Conservation (phyloP, 208 protist genomes). For the Leishmania gerbilli region DNA sequence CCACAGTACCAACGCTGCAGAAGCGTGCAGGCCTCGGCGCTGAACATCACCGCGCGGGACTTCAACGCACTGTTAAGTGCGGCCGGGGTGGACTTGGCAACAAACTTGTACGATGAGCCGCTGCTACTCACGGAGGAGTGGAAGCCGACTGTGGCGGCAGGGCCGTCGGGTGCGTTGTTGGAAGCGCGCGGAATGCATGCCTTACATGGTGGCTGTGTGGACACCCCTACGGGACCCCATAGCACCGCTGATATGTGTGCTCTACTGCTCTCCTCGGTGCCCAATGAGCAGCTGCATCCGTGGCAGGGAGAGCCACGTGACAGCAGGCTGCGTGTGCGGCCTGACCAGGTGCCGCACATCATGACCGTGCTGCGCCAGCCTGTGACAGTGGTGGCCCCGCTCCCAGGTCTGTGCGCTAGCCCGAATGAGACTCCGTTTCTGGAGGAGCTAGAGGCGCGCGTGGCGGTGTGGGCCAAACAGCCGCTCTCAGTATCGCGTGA, state of each 20-base stretch:
- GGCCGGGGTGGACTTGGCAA: constrained; percentile 39
- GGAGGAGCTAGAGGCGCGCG: constrained; percentile 32
- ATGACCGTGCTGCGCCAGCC: constrained; percentile 40
- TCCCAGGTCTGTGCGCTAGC: constrained; percentile 50
- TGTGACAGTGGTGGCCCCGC: constrained; percentile 50
- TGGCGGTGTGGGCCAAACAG: constrained; percentile 23
- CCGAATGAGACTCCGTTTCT: constrained; percentile 37
- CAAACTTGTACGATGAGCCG: constrained; percentile 57
- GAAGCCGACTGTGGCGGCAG: background rate
- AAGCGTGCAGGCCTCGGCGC: constrained; percentile 55
- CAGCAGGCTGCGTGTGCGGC: background rate
- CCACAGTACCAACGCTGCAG: constrained; percentile 60
- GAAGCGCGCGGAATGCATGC: constrained; percentile 7
- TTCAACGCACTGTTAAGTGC: constrained; percentile 47
- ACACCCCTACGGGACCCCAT: background rate
- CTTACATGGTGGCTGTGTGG: background rate
- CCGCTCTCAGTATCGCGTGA: constrained; percentile 19
- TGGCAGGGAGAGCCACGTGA: background rate
- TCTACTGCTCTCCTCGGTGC: background rate
- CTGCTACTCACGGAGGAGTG: constrained; percentile 12
- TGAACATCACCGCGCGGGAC: constrained; percentile 60
- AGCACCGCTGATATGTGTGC: constrained; percentile 6
- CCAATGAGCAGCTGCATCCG: background rate
- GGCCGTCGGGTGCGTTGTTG: background rate
- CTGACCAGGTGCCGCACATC: constrained; percentile 14